Evolutionary conservation across 2,329 filamentous ascomycete species (phyloP).

Genomic region (Arthrobotrys iridis): DNA sequence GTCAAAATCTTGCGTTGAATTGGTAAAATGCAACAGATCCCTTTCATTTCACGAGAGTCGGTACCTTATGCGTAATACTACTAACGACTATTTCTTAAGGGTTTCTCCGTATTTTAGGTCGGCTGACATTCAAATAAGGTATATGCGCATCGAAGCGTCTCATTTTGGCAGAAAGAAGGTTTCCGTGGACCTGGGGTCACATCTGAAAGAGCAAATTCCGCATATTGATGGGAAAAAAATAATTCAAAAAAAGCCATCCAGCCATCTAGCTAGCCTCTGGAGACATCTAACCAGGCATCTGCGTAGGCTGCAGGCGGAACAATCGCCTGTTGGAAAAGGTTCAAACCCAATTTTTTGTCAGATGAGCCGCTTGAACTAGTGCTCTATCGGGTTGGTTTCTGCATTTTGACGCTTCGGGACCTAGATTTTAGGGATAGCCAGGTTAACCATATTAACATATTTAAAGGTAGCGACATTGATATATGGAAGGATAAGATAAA

Average conservation of each 20-base stretch:
- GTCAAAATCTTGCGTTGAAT: too few species aligned
- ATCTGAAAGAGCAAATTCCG: slow-evolving; percentile 7
- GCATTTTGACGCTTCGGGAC: neutral
- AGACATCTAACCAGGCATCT: too few species aligned
- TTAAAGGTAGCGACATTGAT: too few species aligned
- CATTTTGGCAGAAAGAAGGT: slow-evolving; percentile 5
- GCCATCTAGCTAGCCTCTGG: slow-evolving; percentile 11
- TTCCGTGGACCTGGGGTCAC: neutral
- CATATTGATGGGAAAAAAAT: neutral
- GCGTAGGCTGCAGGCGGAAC: slow-evolving; percentile 9
- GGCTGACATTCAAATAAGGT: neutral
- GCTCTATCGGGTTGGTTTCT: slow-evolving; percentile 6
- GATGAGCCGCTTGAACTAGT: neutral
- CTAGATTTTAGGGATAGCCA: too few species aligned
- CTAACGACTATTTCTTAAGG: too few species aligned
- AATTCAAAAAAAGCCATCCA: slow-evolving; percentile 1
- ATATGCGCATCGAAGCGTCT: slow-evolving; percentile 1
- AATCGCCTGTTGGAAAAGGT: neutral
- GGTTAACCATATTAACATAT: neutral
- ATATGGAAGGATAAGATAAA: too few species aligned
- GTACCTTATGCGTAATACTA: too few species aligned
- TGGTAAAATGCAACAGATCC: too few species aligned
- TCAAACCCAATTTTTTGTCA: neutral
- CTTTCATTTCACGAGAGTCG: too few species aligned
- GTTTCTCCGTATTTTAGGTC: too few species aligned